Evolutionary conservation across 78 protist genomes (phyloP).

Genomic region (Dictyostelium capitatum): DNA sequence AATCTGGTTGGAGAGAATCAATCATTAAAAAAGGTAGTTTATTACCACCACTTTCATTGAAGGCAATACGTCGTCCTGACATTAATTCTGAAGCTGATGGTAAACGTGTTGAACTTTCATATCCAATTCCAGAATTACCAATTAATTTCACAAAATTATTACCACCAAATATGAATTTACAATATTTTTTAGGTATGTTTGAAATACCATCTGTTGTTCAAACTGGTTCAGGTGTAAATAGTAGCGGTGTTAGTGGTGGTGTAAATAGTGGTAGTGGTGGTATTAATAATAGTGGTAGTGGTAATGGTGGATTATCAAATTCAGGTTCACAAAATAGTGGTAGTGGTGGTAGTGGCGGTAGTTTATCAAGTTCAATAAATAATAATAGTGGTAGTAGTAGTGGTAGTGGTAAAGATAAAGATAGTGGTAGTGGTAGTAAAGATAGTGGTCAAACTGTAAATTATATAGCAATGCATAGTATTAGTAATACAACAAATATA

Average conservation of each 20-base stretch:
- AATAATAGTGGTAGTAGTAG: neutral
- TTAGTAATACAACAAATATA: neutral
- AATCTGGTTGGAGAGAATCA: conserved; percentile 60
- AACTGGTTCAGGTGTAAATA: neutral
- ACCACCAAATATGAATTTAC: conserved; percentile 54
- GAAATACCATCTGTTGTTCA: neutral
- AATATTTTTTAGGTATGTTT: conserved; percentile 44
- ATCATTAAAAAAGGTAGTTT: neutral
- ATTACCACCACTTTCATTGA: conserved; percentile 46
- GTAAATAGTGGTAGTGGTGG: neutral
- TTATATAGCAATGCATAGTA: neutral
- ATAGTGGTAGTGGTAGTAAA: neutral
- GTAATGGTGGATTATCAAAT: neutral
- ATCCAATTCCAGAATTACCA: conserved; percentile 46
- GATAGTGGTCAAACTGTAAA: neutral
- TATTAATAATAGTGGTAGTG: neutral
- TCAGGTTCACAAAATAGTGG: neutral
- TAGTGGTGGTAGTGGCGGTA: neutral
- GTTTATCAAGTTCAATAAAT: neutral
- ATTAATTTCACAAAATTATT: conserved; percentile 22
- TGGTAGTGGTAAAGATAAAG: neutral
- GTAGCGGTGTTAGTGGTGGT: neutral
- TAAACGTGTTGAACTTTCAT: conserved; percentile 7
- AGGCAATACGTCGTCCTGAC: conserved; percentile 56
- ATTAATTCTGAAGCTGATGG: conserved; percentile 65